Conservation (phyloP, 202 grass and related monocot species). For the Eragrostis tef region DNA sequence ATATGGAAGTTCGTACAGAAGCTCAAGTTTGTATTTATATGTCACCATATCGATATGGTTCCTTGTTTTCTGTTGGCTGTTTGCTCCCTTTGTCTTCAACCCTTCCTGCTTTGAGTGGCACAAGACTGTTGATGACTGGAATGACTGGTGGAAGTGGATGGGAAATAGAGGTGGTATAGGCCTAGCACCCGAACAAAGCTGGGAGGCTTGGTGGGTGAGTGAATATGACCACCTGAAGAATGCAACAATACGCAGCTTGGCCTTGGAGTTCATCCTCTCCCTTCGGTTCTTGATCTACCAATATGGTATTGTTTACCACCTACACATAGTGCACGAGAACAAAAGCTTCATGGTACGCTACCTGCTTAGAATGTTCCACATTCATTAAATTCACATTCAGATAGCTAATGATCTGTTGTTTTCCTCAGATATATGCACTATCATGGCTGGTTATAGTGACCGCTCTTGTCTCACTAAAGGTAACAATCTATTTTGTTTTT, state of each 20-base stretch:
- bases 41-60: constrained; percentile 93
- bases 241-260: constrained; percentile 66
- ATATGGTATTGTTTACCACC: constrained; percentile 98
- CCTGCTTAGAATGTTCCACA: constrained; percentile 15
- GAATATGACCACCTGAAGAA: constrained; percentile 82
- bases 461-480: constrained; percentile 76
- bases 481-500: constrained; percentile 48
- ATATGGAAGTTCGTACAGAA: constrained; percentile 84
- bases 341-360: constrained; percentile 76
- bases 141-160: constrained; percentile 95
- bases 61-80: constrained; percentile 88
- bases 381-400: constrained; percentile 6
- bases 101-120: constrained; percentile 98
- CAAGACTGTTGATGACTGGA: constrained; percentile 95
- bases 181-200: constrained; percentile 70
- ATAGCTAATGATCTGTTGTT: constrained; percentile 41
- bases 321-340: constrained; percentile 72
- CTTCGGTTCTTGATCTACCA: constrained; percentile 93
- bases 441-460: constrained; percentile 90
- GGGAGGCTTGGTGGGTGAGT: constrained; percentile 95
- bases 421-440: constrained; percentile 75
- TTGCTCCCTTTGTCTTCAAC: constrained; percentile 95
- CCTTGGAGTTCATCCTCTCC: constrained; percentile 78
- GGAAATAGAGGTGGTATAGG: constrained; percentile 87
- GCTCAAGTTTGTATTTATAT: constrained; percentile 81